These are phyloP conservation scores for Irpex rosettiformis DNA, from an alignment of 1,284 basidiomycete species.

Conservation along the genomic window DNA sequence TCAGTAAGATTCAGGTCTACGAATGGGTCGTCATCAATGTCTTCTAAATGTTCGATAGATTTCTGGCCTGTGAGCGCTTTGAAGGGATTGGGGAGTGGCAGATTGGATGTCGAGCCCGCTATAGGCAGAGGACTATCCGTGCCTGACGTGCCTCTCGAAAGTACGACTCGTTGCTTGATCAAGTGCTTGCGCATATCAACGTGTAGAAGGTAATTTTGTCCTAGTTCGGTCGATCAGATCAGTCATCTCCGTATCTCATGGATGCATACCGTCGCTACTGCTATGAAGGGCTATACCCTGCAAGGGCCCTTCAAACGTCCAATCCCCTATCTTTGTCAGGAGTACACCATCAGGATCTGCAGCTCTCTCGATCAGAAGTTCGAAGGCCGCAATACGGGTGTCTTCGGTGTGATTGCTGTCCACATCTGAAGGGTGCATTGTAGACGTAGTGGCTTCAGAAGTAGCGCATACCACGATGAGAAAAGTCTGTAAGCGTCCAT, in stretches of 20 bases:
- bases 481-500: not conserved
- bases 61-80: conserved; percentile 38
- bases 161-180: conserved; percentile 18
- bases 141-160: conserved; percentile 13
- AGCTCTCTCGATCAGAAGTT: conserved; percentile 36
- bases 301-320: conserved; percentile 48
- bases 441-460: conserved; percentile 35
- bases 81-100: conserved; percentile 53
- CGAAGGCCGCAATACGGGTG: conserved; percentile 45
- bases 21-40: conserved; percentile 10
- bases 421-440: conserved; percentile 23
- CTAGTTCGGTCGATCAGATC: not conserved
- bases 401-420: conserved; percentile 35
- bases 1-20: conserved; percentile 10
- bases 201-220: conserved; percentile 24
- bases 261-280: conserved; percentile 40
- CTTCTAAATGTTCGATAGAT: conserved; percentile 36
- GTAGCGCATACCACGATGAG: conserved; percentile 38
- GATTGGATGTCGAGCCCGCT: conserved; percentile 20
- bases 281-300: conserved; percentile 42
- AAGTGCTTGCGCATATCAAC: conserved; percentile 21
- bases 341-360: conserved; percentile 33
- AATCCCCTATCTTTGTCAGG: conserved; percentile 50
- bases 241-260: not conserved
- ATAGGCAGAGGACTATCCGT: conserved; percentile 15